Conservation (phyloP, 2,329 filamentous ascomycete species). For the Neonectria magnoliae region DNA sequence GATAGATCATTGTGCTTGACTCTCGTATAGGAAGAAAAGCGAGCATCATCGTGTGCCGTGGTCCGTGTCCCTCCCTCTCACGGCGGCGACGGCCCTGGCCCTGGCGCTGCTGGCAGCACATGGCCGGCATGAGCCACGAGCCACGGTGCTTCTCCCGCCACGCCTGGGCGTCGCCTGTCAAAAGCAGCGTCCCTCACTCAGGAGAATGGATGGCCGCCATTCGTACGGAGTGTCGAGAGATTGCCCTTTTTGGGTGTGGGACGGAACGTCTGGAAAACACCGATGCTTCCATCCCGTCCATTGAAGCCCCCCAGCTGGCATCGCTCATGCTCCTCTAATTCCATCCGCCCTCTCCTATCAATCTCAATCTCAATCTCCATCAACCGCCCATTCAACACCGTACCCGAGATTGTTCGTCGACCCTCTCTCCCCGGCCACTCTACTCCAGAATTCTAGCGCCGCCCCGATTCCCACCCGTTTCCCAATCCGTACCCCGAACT, state of each 20-base stretch:
- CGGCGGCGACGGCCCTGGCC: background rate
- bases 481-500: slow-evolving; percentile 27
- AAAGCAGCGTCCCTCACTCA: background rate
- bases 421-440: slow-evolving; percentile 4
- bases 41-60: slow-evolving; percentile 5
- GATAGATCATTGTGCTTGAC: background rate
- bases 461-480: slow-evolving; percentile 23
- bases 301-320: background rate
- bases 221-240: background rate
- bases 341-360: slow-evolving; percentile 1
- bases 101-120: slow-evolving; percentile 24
- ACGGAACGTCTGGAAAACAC: slow-evolving; percentile 1
- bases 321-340: background rate
- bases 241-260: background rate
- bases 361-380: slow-evolving; percentile 10
- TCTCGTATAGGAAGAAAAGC: background rate
- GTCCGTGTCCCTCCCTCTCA: slow-evolving; percentile 33
- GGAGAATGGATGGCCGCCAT: background rate
- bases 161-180: slow-evolving; percentile 10
- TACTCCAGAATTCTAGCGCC: slow-evolving; percentile 32
- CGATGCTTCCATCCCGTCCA: background rate
- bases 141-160: slow-evolving; percentile 9
- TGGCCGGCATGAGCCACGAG: slow-evolving; percentile 19
- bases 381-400: slow-evolving; percentile 16
- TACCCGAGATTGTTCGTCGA: slow-evolving; percentile 20